Conservation (phyloP, 331 rosid species). For the Spiraea crenata region DNA sequence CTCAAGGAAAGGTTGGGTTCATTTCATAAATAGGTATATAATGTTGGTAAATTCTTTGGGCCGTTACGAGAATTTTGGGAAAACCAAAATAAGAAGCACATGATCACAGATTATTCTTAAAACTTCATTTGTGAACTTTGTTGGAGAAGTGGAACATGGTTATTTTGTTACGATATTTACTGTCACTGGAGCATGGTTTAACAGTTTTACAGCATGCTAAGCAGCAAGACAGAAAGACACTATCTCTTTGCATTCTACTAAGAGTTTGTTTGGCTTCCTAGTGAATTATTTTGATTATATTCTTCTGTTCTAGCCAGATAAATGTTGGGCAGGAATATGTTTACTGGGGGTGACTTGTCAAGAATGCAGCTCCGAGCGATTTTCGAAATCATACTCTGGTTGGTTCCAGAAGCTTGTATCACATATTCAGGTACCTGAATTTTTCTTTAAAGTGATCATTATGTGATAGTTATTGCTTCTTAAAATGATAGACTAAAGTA, state of each 20-base stretch:
- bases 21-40: background rate
- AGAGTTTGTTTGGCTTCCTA: background rate
- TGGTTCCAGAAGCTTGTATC: constrained; percentile 65
- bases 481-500: background rate
- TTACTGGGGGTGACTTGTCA: constrained; percentile 78
- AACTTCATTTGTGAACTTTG: background rate
- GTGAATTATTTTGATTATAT: constrained; percentile 16
- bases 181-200: background rate
- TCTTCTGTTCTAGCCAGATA: constrained; percentile 67
- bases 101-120: background rate
- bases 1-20: background rate
- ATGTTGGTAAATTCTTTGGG: background rate
- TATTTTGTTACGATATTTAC: background rate
- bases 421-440: constrained; percentile 56
- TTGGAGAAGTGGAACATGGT: background rate
- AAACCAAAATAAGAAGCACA: too few relatives aligned
- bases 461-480: constrained; percentile 2
- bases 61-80: too few relatives aligned
- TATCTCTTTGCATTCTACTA: constrained; percentile 1
- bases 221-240: background rate
- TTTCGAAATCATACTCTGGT: constrained; percentile 51
- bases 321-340: constrained; percentile 84
- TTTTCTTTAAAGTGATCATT: constrained; percentile 9
- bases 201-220: background rate
- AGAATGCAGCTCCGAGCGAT: constrained; percentile 68